phyloP scores from a whole-genome alignment of 192 early-diverging fungal species.

The Borealophlyctis nickersoniae region DNA sequence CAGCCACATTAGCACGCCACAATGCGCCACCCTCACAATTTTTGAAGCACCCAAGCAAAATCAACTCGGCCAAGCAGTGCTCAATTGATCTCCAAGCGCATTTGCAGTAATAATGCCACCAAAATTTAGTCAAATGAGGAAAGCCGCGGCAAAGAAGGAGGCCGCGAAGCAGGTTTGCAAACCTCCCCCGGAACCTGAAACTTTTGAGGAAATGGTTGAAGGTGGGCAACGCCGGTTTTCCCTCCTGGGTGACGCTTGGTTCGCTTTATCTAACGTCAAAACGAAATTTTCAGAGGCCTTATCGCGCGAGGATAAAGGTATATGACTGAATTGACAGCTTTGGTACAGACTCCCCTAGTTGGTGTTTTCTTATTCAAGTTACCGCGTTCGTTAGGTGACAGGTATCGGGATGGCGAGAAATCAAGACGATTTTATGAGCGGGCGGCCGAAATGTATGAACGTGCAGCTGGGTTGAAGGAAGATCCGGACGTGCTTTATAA shows the following conservation, averaged over 20 bases:
- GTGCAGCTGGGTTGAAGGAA: constrained; percentile 52
- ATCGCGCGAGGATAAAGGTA: not conserved
- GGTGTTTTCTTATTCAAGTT: too few species aligned
- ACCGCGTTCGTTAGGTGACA: too few species aligned
- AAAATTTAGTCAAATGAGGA: not conserved
- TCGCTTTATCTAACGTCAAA: not conserved
- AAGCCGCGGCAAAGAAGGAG: not conserved
- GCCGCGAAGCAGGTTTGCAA: not conserved
- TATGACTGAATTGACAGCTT: too few species aligned
- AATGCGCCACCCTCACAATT: too few species aligned
- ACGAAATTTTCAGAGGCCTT: not conserved
- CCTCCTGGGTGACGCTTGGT: not conserved
- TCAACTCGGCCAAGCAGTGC: too few species aligned
- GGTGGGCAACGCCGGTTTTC: not conserved
- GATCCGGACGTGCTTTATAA: constrained; percentile 65
- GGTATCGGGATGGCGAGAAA: constrained; percentile 66
- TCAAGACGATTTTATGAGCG: constrained; percentile 64
- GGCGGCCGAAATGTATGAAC: constrained; percentile 62
- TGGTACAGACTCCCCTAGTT: too few species aligned
- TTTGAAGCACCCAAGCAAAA: too few species aligned
- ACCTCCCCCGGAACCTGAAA: not conserved
- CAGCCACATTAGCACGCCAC: too few species aligned
- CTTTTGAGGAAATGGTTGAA: not conserved
- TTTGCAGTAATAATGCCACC: too few species aligned
- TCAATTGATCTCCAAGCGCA: too few species aligned